A percentile compares a stretch with the other conserved stretches of the same genome.
phyloP scores from a whole-genome alignment of 2,329 filamentous ascomycete species.

The Fusarium sp. region DNA sequence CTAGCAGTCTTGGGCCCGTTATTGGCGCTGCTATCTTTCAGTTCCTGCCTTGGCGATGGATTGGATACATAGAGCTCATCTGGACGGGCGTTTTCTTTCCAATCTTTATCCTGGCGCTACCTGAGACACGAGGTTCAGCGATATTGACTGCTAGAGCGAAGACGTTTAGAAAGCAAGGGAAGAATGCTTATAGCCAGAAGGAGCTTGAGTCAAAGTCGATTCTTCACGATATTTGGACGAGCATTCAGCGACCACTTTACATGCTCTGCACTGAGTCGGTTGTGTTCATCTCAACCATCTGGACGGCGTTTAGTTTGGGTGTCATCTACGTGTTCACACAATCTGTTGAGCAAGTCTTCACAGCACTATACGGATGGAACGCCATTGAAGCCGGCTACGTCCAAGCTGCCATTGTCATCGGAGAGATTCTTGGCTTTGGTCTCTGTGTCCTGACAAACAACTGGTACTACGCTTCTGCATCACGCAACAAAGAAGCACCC shows the following conservation, averaged over 20 bases:
- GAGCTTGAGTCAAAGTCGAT: slow-evolving; percentile 18
- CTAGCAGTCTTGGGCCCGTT: slow-evolving; percentile 20
- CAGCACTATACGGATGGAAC: slow-evolving; percentile 15
- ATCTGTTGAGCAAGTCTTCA: slow-evolving; percentile 23
- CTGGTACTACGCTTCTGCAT: slow-evolving; percentile 31
- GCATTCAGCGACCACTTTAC: slow-evolving; percentile 11
- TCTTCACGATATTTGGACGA: background rate
- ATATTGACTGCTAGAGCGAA: slow-evolving; percentile 3
- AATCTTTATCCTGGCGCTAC: slow-evolving; percentile 19
- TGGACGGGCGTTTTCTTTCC: slow-evolving; percentile 27
- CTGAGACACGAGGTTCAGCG: slow-evolving; percentile 12
- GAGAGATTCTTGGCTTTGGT: slow-evolving; percentile 17
- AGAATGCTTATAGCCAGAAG: slow-evolving; percentile 4
- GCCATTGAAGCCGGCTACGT: slow-evolving; percentile 16
- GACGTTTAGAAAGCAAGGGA: background rate
- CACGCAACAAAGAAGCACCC: slow-evolving; percentile 13
- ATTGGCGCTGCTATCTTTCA: slow-evolving; percentile 24
- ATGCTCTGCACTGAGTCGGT: slow-evolving; percentile 27
- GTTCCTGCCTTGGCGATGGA: slow-evolving; percentile 17
- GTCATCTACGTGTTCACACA: slow-evolving; percentile 21
- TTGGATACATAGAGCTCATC: slow-evolving; percentile 26
- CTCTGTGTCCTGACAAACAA: slow-evolving; percentile 11
- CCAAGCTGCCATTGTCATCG: slow-evolving; percentile 17
- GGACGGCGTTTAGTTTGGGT: slow-evolving; percentile 19
- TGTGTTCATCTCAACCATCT: slow-evolving; percentile 1